Base-by-base conservation (phyloP, 2,329 filamentous ascomycete species). In the Ceratocystis smalleyi region DNA sequence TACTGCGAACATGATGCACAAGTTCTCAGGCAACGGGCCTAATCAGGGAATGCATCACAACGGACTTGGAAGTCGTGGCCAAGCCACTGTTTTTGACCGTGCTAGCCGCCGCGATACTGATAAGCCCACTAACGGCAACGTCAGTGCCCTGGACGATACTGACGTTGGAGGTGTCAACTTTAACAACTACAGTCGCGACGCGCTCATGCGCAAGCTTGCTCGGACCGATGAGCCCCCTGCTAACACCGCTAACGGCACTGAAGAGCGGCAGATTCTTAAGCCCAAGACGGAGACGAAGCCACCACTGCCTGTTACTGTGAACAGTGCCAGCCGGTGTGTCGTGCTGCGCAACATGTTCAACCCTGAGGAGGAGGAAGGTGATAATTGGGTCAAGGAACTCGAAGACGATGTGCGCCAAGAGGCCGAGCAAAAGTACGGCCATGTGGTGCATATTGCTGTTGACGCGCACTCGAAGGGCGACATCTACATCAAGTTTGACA, bases 81-180 rank as follows among this genome's bases (percentile, higher is more conserved):
- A 87, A 67, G 88, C 94, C 75, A 49, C 47, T 17, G 51, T 67
- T 27, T 84, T 87, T 69, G 89, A 89, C 69, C 88, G 87, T 70
- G 97, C 96, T 73, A 94, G 97, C 74, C 89, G 92, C 71, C 86
- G 91, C 71, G 90, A 95, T 71, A 89, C 86, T 74, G 90, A 96
- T 72, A 96, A 96, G 76, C 83, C 88, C 57, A 88, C 89, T 67
- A 64, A 67, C 47, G 65, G 65, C 63, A 67, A 62, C 60, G 92
- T 92, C 61, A 96, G 91, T 77, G 94, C 94, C 71, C 80, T 99
- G 62, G 94, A 99, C 76, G 94, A 99, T 73, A 95, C 91, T 68
- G 94, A 99, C 75, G 94, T 99, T 73, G 90, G 89, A 62, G 94
- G 94, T 72, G 92, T 99, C 76, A 97, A 97, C 78, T 97, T 97